Percentiles rank a stretch among this genome's conserved stretches.
These are phyloP conservation scores for Aureobasidium sp. DNA, from an alignment of 2,329 filamentous ascomycete species.

Conservation along the genomic window DNA sequence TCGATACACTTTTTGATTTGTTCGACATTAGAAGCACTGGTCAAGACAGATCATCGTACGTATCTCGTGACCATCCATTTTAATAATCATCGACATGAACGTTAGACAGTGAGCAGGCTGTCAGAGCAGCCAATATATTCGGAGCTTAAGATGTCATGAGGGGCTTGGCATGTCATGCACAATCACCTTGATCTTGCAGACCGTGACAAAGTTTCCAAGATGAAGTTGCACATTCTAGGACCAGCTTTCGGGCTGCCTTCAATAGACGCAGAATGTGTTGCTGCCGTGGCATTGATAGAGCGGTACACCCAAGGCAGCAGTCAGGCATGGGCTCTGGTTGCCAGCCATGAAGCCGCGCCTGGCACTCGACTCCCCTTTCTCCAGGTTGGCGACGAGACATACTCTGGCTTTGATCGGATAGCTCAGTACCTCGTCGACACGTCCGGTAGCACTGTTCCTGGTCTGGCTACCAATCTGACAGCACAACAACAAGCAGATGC, in stretches of 20 bases:
- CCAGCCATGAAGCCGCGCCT: conserved; percentile 35
- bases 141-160: neutral
- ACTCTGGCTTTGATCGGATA: conserved; percentile 54
- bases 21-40: neutral
- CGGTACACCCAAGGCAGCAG: conserved; percentile 15
- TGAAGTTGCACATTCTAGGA: conserved; percentile 73
- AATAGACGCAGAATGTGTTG: conserved; percentile 84
- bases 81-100: neutral
- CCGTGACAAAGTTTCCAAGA: conserved; percentile 9
- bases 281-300: conserved; percentile 67
- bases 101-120: neutral
- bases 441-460: conserved; percentile 23
- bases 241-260: conserved; percentile 82
- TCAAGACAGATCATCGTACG: neutral
- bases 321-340: conserved; percentile 57
- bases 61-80: neutral
- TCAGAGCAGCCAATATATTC: neutral
- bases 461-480: conserved; percentile 19
- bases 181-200: neutral
- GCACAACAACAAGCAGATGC: conserved; percentile 11
- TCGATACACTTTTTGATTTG: too few relatives aligned
- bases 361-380: conserved; percentile 29
- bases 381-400: conserved; percentile 46
- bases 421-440: conserved; percentile 44
- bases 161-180: neutral